Percentiles rank a stretch among this genome's conserved stretches.
Conservation (phyloP, 2,329 filamentous ascomycete genomes). For the Talaromyces funiculosus region DNA sequence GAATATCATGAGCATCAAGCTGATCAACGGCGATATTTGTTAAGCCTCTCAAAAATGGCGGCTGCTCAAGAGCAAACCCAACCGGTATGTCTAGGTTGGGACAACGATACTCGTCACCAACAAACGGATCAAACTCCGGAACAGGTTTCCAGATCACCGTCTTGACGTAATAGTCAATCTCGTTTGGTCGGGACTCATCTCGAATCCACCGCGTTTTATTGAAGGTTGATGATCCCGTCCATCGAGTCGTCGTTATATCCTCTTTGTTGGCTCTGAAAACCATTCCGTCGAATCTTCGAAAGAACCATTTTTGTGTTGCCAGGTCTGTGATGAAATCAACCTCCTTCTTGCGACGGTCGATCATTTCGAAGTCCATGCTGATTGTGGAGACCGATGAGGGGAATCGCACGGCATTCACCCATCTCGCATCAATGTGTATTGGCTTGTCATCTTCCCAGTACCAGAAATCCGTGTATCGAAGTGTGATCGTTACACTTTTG, state of each 20-base stretch:
- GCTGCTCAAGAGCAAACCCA: neutral
- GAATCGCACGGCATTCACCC: constrained; percentile 32
- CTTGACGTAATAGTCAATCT: constrained; percentile 43
- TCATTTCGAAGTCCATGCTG: constrained; percentile 45
- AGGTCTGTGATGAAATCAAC: constrained; percentile 41
- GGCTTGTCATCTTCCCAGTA: constrained; percentile 37
- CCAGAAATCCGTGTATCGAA: constrained; percentile 50
- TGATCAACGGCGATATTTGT: neutral
- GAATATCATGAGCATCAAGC: neutral
- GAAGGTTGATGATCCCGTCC: constrained; percentile 46
- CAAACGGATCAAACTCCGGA: neutral
- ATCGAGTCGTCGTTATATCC: constrained; percentile 29
- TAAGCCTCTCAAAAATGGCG: neutral
- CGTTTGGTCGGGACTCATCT: constrained; percentile 37
- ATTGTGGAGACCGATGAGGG: constrained; percentile 36
- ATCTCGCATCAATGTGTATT: constrained; percentile 33
- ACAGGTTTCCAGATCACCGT: constrained; percentile 32
- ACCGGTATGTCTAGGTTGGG: constrained; percentile 3
- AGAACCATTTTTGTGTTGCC: constrained; percentile 32
- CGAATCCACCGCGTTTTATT: constrained; percentile 34
- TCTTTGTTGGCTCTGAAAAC: constrained; percentile 27
- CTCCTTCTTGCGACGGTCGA: constrained; percentile 43
- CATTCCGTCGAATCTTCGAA: constrained; percentile 29
- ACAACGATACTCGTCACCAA: neutral
- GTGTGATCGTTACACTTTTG: constrained; percentile 38